phyloP scores from a whole-genome alignment of 176 grass and related monocot species.

The Juncus inflexus region DNA sequence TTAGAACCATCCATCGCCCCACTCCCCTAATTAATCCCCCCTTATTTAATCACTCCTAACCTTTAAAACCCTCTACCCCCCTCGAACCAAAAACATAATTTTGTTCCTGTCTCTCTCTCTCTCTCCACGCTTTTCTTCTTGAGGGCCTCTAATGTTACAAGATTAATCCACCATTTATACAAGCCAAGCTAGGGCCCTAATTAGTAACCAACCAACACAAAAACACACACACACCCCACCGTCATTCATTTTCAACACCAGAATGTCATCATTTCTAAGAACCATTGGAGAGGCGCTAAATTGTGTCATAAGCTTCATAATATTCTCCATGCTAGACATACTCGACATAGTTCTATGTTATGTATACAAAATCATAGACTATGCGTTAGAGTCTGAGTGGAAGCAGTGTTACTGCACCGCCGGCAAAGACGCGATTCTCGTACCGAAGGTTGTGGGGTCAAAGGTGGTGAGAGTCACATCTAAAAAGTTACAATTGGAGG shows the following conservation, averaged over 20 bases:
- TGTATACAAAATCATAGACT: conserved; percentile 89
- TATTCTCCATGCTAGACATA: conserved; percentile 85
- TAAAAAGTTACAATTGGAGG: conserved; percentile 80
- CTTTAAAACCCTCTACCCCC: neutral
- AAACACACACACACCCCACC: neutral
- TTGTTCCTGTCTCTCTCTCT: conserved; percentile 7
- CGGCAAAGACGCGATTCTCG: conserved; percentile 20
- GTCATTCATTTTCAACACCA: conserved; percentile 1
- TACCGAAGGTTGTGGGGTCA: conserved; percentile 26
- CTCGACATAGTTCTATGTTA: conserved; percentile 82
- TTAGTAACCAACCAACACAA: neutral
- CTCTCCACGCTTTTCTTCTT: conserved; percentile 9
- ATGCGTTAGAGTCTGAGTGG: conserved; percentile 80
- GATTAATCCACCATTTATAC: neutral
- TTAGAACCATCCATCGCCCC: conserved; percentile 10
- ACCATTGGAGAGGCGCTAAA: conserved; percentile 46
- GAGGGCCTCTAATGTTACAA: neutral
- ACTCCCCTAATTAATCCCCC: conserved; percentile 6
- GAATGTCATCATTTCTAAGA: conserved; percentile 18
- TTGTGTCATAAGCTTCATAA: conserved; percentile 58
- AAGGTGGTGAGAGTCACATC: conserved; percentile 76
- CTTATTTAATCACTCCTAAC: conserved; percentile 26
- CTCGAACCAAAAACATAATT: conserved; percentile 17
- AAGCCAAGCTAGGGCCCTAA: neutral
- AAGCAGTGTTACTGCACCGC: conserved; percentile 86